Conservation (phyloP, 306 rosid genomes). For the Heteromeles arbutifolia region DNA sequence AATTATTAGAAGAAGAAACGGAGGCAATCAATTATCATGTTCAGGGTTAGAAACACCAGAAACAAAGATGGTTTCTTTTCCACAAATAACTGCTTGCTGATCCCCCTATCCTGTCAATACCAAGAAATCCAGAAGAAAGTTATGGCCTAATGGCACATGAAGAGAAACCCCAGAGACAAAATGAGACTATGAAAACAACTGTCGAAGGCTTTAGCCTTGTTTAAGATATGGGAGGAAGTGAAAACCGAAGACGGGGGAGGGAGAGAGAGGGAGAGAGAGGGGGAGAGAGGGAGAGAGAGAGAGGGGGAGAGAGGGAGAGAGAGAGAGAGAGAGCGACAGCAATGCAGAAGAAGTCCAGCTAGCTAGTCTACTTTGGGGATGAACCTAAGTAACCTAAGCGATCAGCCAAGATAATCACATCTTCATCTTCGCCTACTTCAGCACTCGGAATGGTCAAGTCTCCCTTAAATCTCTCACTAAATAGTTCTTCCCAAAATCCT, state of each 20-base stretch:
- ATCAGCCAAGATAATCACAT: conserved; percentile 48
- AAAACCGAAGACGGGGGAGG: not conserved
- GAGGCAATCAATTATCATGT: conserved; percentile 21
- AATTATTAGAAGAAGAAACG: conserved; percentile 3
- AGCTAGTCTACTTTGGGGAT: conserved; percentile 33
- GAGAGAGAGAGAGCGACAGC: not conserved
- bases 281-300: not conserved
- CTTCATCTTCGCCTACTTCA: conserved; percentile 40
- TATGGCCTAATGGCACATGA: conserved; percentile 17
- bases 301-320: no score
- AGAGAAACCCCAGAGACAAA: conserved; percentile 17
- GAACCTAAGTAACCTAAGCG: conserved; percentile 54
- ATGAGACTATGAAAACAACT: not conserved
- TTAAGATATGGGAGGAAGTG: conserved; percentile 1
- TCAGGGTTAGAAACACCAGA: conserved; percentile 35
- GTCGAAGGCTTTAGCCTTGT: not conserved
- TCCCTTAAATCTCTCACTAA: conserved; percentile 36
- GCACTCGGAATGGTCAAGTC: conserved; percentile 17
- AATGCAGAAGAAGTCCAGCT: conserved; percentile 1
- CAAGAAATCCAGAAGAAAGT: conserved; percentile 19
- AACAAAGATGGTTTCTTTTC: conserved; percentile 26
- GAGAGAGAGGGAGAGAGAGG: not conserved
- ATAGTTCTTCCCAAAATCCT: conserved; percentile 44
- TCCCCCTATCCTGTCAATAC: conserved; percentile 25
- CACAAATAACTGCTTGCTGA: conserved; percentile 14